Evolutionary conservation across 2,329 filamentous ascomycete genomes (phyloP), one percentile per base, ranked within the genome.

Genomic region (Aureobasidium zeae): DNA sequence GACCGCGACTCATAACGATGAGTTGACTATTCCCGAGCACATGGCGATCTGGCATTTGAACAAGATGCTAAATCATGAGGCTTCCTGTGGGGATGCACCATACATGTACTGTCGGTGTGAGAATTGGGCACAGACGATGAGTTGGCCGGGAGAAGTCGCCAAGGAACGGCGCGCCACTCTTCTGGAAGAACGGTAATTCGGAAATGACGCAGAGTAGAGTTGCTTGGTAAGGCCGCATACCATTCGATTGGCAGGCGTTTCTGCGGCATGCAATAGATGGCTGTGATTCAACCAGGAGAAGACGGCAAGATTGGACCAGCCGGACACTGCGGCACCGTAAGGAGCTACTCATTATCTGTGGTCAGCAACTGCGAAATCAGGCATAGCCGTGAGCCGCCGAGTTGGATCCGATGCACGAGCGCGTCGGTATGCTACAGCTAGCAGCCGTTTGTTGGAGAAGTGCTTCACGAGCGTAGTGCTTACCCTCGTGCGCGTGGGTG

Each of bases 371-470:
- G 28, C 37, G 11, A 41, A 13, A 41, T 31, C n/a, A 15, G 37
- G 37, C 20, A 32, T 32, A 41, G n/a, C n/a, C n/a, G n/a, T n/a
- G n/a, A n/a, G n/a, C n/a, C n/a, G n/a, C n/a, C n/a, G n/a, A n/a
- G n/a, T n/a, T n/a, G n/a, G n/a, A n/a, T n/a, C n/a, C n/a, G n/a
- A n/a, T n/a, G n/a, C n/a, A n/a, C n/a, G n/a, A n/a, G n/a, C n/a
- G n/a, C n/a, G n/a, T n/a, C n/a, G n/a, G n/a, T n/a, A n/a, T n/a
- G n/a, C n/a, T n/a, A n/a, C n/a, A n/a, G n/a, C n/a, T n/a, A n/a
- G 37, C 37, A 41, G 37, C 37, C 37, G 37, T 41, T 41, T 25
- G 37, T 12, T 13, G 17, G 11, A 31, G 37, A 41, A 31, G n/a
- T 9, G 13, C 24, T 25, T 25, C 13, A 28, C 37, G 31, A 31